These are phyloP conservation scores for Aspergillus viridinutans DNA, from an alignment of 2,329 filamentous ascomycete genomes.

Conservation along the genomic window DNA sequence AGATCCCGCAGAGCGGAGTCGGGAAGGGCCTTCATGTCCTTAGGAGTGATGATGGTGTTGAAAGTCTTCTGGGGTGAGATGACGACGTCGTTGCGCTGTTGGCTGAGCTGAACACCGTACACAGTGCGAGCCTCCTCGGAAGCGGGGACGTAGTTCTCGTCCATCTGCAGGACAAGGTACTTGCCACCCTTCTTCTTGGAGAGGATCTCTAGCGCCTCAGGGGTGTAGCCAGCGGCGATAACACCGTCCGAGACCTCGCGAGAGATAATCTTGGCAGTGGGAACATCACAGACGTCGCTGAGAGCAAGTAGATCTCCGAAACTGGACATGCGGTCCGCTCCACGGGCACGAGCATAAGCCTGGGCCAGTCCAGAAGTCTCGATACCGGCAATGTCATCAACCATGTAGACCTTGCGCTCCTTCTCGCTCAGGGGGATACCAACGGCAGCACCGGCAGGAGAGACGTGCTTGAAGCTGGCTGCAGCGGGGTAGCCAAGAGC, in stretches of 20 bases:
- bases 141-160: slow-evolving; percentile 76
- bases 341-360: slow-evolving; percentile 91
- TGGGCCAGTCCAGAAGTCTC: slow-evolving; percentile 83
- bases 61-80: slow-evolving; percentile 81
- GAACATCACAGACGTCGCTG: slow-evolving; percentile 82
- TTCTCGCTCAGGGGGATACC: slow-evolving; percentile 79
- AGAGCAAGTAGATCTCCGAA: slow-evolving; percentile 96
- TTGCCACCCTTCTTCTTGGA: slow-evolving; percentile 98
- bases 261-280: slow-evolving; percentile 95
- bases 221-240: slow-evolving; percentile 81
- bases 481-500: slow-evolving; percentile 85
- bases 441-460: slow-evolving; percentile 91
- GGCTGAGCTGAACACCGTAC: slow-evolving; percentile 81
- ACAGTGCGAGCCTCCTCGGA: slow-evolving; percentile 76
- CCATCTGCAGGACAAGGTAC: slow-evolving; percentile 94
- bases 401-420: slow-evolving; percentile 97
- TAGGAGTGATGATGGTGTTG: slow-evolving; percentile 78
- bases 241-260: slow-evolving; percentile 97
- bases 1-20: slow-evolving; percentile 83
- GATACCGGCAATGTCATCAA: slow-evolving; percentile 87
- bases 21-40: slow-evolving; percentile 67
- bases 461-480: slow-evolving; percentile 98
- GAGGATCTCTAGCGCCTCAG: slow-evolving; percentile 82
- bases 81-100: slow-evolving; percentile 87
- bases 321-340: slow-evolving; percentile 96